phyloP scores from a whole-genome alignment of 805 yeast species.

The Nakazawaea populi region DNA sequence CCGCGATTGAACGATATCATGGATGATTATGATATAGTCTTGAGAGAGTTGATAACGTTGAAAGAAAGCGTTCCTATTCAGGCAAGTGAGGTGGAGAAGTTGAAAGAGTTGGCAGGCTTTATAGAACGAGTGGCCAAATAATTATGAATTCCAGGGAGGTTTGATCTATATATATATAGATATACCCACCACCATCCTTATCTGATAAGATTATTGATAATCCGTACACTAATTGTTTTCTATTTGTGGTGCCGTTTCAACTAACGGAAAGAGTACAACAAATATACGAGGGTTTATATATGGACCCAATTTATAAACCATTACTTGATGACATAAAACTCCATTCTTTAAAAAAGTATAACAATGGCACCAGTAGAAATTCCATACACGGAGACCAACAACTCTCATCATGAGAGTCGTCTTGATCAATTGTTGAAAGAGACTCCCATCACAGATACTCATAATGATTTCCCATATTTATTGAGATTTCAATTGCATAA shows the following conservation, averaged over 20 bases:
- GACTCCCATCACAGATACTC: constrained; percentile 39
- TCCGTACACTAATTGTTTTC: too few relatives aligned
- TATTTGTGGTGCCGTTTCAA: too few relatives aligned
- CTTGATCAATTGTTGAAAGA: constrained; percentile 2
- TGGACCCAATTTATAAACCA: too few relatives aligned
- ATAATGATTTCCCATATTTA: constrained; percentile 48
- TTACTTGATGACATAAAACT: background rate
- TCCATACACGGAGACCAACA: background rate
- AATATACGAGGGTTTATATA: too few relatives aligned
- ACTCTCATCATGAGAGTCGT: constrained; percentile 2
- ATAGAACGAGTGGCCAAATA: background rate
- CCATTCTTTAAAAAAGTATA: background rate
- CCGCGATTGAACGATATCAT: constrained; percentile 6
- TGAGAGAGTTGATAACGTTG: background rate
- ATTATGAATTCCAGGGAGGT: background rate
- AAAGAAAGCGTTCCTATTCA: constrained; percentile 2
- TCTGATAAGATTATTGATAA: too few relatives aligned
- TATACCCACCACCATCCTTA: too few relatives aligned
- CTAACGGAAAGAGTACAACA: too few relatives aligned
- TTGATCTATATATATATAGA: too few relatives aligned
- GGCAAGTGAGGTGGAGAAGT: constrained; percentile 3
- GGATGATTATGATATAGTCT: constrained; percentile 3
- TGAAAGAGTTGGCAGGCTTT: constrained; percentile 2
- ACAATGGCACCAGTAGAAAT: constrained; percentile 6
- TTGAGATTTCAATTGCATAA: constrained; percentile 39